Evolutionary conservation across 2,329 filamentous ascomycete species (phyloP), one percentile per base, ranked within the genome.

Genomic region (Neofusicoccum sp.): DNA sequence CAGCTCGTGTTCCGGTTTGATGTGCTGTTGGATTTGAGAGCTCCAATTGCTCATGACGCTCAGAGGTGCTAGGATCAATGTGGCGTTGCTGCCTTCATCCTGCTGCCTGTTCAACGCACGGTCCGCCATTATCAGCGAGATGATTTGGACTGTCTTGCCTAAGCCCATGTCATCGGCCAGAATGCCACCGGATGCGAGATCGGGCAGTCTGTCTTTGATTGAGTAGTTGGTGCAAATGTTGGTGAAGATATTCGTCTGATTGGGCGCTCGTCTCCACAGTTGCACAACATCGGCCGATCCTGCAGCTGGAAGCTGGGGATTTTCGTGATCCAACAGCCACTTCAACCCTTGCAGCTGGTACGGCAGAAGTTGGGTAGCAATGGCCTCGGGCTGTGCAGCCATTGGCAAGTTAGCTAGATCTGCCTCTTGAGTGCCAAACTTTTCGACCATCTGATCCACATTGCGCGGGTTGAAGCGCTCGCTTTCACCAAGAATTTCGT

Each of bases 11-110:
- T 48, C 48, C 0, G 76, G 75, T 0, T 86, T 86, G 36, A 95
- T 75, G 72, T 93, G 92, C 38, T 80, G 83, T 61, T 80, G 73
- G 48, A 96, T 90, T 72, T 96, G 92, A 47, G 87, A 83, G 68
- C 90, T 86, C 92, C 92, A 96, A 71, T 96, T 92, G 14, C 87
- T 85, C 71, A 96, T 84, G 12, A 96, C 78, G 3, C 90, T 87
- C 7, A 96, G 85, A 0, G 91, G 91, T 0, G 88, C 90, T 45
- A 96, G 81, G 53, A 96, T 91, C 28, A 96, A 77, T n/a, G 87
- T 95, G 0, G 91, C 92, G 78, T 90, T 85, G 62, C 76, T 79
- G 63, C 76, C 72, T n/a, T 75, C 75, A 62, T 87, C 80, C 0
- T 78, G 73, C 8, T 26, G 16, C 16, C 14, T 8, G 14, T 43